These are phyloP conservation scores for Curvularia spicifera DNA, from an alignment of 2,329 filamentous ascomycete genomes.

Conservation along the genomic window DNA sequence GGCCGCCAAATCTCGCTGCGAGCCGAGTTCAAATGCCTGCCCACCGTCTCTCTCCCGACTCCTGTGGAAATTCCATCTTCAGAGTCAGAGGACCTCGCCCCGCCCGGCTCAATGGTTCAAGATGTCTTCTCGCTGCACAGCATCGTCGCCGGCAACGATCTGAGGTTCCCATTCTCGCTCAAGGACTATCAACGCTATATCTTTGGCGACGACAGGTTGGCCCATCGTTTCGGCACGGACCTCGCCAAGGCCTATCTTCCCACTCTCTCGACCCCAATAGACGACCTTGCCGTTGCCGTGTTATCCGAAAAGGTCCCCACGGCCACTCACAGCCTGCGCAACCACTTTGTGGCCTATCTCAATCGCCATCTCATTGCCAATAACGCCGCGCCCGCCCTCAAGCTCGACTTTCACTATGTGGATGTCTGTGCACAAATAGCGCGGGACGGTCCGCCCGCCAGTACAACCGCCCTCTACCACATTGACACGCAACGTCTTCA, in stretches of 20 bases:
- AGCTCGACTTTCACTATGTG: conserved; percentile 26
- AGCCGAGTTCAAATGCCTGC: conserved; percentile 27
- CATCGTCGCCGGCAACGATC: conserved; percentile 20
- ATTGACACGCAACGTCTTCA: conserved; percentile 26
- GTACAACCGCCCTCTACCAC: conserved; percentile 17
- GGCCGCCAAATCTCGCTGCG: conserved; percentile 18
- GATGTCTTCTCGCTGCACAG: conserved; percentile 32
- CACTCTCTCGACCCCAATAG: conserved; percentile 22
- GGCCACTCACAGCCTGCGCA: conserved; percentile 30
- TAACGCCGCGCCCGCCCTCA: conserved; percentile 25
- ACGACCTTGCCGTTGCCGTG: conserved; percentile 32
- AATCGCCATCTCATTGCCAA: conserved; percentile 31
- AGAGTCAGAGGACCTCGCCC: conserved; percentile 3
- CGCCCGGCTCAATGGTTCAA: conserved; percentile 27
- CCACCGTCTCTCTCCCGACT: conserved; percentile 4
- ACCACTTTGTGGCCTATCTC: conserved; percentile 33
- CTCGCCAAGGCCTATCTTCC: conserved; percentile 35
- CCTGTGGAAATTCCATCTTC: conserved; percentile 4
- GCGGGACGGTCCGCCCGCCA: conserved; percentile 18
- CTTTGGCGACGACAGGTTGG: conserved; percentile 36
- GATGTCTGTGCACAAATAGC: conserved; percentile 4
- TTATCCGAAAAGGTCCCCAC: conserved; percentile 32
- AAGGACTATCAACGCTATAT: conserved; percentile 34
- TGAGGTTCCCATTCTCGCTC: conserved; percentile 29
- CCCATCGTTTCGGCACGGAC: conserved; percentile 34